phyloP scores from a whole-genome alignment of 23 red algal species.

The Rhodosorus marinus region DNA sequence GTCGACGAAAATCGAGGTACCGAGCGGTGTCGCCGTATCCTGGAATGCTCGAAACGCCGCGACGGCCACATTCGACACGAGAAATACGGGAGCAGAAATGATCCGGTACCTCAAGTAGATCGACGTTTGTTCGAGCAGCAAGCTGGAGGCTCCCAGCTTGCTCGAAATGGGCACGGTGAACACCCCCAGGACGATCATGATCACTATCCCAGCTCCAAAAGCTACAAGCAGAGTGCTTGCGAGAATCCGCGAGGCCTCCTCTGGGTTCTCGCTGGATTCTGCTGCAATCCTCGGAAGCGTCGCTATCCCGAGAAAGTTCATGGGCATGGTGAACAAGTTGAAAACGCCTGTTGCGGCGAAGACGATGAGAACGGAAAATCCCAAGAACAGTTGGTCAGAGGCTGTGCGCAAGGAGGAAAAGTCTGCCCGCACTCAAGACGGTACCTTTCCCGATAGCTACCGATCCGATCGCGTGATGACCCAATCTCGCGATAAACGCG shows the following conservation, averaged over 20 bases:
- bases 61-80: slow-evolving; percentile 63
- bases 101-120: slow-evolving; percentile 54
- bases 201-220: slow-evolving; percentile 29
- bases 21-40: slow-evolving; percentile 77
- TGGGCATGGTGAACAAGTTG: slow-evolving; percentile 64
- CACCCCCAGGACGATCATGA: slow-evolving; percentile 20
- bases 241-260: slow-evolving; percentile 41
- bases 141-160: slow-evolving; percentile 55
- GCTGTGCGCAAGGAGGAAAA: too few relatives aligned
- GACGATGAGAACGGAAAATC: too few relatives aligned
- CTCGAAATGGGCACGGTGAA: slow-evolving; percentile 25
- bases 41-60: slow-evolving; percentile 83
- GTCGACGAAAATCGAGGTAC: slow-evolving; percentile 46
- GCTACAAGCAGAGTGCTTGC: slow-evolving; percentile 66
- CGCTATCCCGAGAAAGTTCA: slow-evolving; percentile 77
- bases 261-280: too few relatives aligned
- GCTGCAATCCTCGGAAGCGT: slow-evolving; percentile 45
- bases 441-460: slow-evolving; percentile 79
- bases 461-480: slow-evolving; percentile 31
- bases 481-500: slow-evolving; percentile 59
- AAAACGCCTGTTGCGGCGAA: too few relatives aligned
- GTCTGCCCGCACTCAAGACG: too few relatives aligned
- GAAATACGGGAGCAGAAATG: slow-evolving; percentile 54
- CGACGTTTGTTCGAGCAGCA: slow-evolving; percentile 34
- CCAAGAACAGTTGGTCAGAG: too few relatives aligned